These are phyloP conservation scores for Metschnikowia lochheadii DNA, from an alignment of 805 yeast genomes.

Conservation along the genomic window DNA sequence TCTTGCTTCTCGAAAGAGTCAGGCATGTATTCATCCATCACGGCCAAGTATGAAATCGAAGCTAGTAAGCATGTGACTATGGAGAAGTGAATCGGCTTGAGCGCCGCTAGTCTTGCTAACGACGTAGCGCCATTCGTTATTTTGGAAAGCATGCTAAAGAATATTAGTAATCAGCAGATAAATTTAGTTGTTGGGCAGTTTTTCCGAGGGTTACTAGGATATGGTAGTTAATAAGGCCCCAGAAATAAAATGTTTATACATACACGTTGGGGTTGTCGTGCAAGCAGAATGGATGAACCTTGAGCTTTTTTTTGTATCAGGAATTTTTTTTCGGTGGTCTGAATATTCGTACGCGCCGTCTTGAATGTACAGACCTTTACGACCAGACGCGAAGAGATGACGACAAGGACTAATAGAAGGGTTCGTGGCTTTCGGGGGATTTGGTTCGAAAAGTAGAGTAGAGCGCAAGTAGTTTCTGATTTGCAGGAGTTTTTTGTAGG, in stretches of 20 bases:
- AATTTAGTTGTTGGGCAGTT: not conserved
- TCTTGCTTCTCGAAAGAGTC: conserved; percentile 37
- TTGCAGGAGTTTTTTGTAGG: not conserved
- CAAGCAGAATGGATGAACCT: not conserved
- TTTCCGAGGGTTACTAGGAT: too few relatives aligned
- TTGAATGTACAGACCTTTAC: not conserved
- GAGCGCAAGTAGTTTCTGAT: not conserved
- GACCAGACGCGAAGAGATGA: conserved; percentile 3
- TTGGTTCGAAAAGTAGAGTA: not conserved
- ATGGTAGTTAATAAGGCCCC: not conserved
- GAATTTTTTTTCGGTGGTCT: conserved; percentile 3
- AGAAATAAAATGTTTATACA: not conserved
- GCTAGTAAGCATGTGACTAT: conserved; percentile 69
- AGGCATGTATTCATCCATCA: conserved; percentile 62
- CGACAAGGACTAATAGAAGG: not conserved
- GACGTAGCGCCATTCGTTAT: conserved; percentile 32
- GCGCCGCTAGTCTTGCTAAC: conserved; percentile 61
- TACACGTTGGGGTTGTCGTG: not conserved
- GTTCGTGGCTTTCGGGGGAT: not conserved
- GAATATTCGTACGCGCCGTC: conserved; percentile 3
- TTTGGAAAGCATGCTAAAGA: conserved; percentile 25
- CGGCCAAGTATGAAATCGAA: conserved; percentile 72
- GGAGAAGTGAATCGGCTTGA: conserved; percentile 82
- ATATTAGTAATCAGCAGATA: not conserved
- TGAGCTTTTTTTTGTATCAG: conserved; percentile 1